phyloP scores from a whole-genome alignment of 2,329 filamentous ascomycete species.

The Trichoderma sp. region DNA sequence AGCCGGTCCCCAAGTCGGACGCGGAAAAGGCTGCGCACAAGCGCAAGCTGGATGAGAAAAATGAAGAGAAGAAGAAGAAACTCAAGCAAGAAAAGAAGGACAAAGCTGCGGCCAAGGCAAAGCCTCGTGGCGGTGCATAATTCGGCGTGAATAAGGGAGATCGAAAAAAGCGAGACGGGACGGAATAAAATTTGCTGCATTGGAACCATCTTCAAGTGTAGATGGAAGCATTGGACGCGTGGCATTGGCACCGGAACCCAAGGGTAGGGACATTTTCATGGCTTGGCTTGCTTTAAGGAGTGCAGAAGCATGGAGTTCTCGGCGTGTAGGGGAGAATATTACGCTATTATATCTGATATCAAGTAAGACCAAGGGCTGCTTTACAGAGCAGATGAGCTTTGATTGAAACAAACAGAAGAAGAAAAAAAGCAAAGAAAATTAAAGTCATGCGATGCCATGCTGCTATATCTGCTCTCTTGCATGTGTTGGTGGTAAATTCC shows the following conservation, averaged over 20 bases:
- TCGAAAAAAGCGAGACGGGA: neutral
- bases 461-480: neutral
- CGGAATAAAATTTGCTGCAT: neutral
- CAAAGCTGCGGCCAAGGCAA: slow-evolving; percentile 87
- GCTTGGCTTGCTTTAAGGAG: neutral
- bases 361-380: neutral
- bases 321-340: slow-evolving; percentile 10
- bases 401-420: neutral
- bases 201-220: neutral
- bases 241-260: neutral
- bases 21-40: slow-evolving; percentile 83
- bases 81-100: slow-evolving; percentile 92
- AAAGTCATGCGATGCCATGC: neutral
- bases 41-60: slow-evolving; percentile 90
- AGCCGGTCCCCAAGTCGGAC: slow-evolving; percentile 83
- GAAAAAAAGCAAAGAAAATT: neutral
- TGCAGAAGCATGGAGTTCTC: slow-evolving; percentile 17
- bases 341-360: neutral
- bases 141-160: neutral
- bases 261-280: slow-evolving; percentile 14
- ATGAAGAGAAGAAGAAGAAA: slow-evolving; percentile 93
- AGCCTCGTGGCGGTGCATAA: slow-evolving; percentile 64
- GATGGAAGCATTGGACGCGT: neutral
- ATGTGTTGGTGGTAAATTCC: neutral
- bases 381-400: neutral